phyloP scores from a whole-genome alignment of 2,329 filamentous ascomycete species.

The Xylaria sp. region DNA sequence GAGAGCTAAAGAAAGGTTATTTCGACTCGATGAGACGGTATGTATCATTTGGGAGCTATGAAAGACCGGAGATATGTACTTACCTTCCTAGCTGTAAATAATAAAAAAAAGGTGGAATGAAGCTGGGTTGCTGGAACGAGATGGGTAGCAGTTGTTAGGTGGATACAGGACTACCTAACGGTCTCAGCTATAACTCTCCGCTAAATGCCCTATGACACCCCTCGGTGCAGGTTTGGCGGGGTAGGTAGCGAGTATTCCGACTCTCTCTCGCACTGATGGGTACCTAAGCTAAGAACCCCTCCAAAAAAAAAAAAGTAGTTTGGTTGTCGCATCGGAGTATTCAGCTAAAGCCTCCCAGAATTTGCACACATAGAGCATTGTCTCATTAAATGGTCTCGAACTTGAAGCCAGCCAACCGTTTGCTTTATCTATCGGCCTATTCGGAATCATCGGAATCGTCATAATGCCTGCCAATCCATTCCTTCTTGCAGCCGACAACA shows the following conservation, averaged over 20 bases:
- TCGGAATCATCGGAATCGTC: neutral
- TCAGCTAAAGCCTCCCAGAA: neutral
- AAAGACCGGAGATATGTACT: too few species aligned
- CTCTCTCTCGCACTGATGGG: too few species aligned
- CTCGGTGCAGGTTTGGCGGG: slow-evolving; percentile 22
- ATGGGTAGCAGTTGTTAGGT: neutral
- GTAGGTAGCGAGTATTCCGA: too few species aligned
- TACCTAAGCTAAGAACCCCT: slow-evolving; percentile 32
- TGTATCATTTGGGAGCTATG: too few species aligned
- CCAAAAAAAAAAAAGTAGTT: slow-evolving; percentile 31
- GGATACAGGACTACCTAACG: neutral
- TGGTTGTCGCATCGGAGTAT: neutral
- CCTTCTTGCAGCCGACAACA: slow-evolving; percentile 85
- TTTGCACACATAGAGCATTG: neutral
- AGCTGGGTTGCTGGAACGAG: too few species aligned
- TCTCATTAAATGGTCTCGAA: neutral
- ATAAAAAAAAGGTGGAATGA: too few species aligned
- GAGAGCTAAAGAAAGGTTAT: neutral
- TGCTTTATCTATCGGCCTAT: neutral
- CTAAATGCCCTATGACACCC: slow-evolving; percentile 12
- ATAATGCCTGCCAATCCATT: slow-evolving; percentile 71
- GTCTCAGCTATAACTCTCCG: neutral
- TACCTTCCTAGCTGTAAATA: too few species aligned
- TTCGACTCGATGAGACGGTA: neutral
- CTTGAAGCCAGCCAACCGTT: neutral